phyloP scores from a whole-genome alignment of 208 protist genomes.

The Leptomonas pyrrhocoris region DNA sequence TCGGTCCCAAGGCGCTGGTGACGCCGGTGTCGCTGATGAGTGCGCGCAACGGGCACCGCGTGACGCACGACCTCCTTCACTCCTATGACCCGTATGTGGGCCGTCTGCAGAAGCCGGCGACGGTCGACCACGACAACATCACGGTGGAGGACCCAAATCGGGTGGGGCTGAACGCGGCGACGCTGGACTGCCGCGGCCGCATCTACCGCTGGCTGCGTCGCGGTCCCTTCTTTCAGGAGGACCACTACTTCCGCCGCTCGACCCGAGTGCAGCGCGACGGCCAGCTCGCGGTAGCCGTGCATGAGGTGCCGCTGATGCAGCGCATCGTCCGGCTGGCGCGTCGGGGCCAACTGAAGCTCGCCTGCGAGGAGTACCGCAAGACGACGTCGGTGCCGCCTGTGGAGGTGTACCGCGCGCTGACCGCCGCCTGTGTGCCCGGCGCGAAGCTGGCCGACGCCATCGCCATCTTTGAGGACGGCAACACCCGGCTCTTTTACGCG shows the following conservation, averaged over 20 bases:
- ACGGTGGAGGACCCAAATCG: slow-evolving; percentile 85
- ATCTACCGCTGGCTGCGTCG: slow-evolving; percentile 92
- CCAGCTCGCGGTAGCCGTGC: slow-evolving; percentile 44
- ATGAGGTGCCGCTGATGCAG: slow-evolving; percentile 80
- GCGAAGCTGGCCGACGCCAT: slow-evolving; percentile 84
- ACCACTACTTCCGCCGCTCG: slow-evolving; percentile 89
- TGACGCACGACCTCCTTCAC: slow-evolving; percentile 92
- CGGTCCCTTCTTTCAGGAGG: slow-evolving; percentile 89
- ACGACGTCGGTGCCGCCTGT: slow-evolving; percentile 88
- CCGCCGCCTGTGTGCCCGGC: slow-evolving; percentile 76
- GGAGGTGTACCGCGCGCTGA: slow-evolving; percentile 85
- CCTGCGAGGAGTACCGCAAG: slow-evolving; percentile 88
- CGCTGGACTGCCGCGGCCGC: slow-evolving; percentile 82
- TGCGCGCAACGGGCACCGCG: slow-evolving; percentile 86
- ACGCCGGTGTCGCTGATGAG: slow-evolving; percentile 91
- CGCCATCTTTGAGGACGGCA: slow-evolving; percentile 90
- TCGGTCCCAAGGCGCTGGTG: slow-evolving; percentile 86
- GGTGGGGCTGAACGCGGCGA: slow-evolving; percentile 89
- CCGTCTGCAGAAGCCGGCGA: slow-evolving; percentile 66
- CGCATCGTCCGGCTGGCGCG: slow-evolving; percentile 78
- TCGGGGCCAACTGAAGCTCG: slow-evolving; percentile 82
- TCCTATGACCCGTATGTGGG: slow-evolving; percentile 90
- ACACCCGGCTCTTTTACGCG: slow-evolving; percentile 81
- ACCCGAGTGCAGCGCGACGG: slow-evolving; percentile 59
- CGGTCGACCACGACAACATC: slow-evolving; percentile 89